phyloP scores from a whole-genome alignment of 2,329 filamentous ascomycete species.

The Neurospora crassa region DNA sequence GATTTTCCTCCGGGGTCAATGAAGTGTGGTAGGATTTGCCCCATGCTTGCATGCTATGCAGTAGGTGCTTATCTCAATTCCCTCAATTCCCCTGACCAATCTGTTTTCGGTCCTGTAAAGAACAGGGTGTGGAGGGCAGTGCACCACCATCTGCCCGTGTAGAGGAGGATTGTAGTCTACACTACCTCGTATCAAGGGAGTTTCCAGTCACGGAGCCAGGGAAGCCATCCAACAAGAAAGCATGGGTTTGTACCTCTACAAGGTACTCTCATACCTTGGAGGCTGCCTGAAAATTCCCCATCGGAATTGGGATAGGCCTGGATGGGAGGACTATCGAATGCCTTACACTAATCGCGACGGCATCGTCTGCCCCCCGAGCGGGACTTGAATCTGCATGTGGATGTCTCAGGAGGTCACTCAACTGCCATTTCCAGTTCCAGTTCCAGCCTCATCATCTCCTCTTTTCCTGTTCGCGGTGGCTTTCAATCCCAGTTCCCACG shows the following conservation, averaged over 20 bases:
- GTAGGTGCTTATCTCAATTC: background rate
- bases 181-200: background rate
- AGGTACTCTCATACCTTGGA: too few species aligned
- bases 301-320: too few species aligned
- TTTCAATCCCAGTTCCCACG: too few species aligned
- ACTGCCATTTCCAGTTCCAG: background rate
- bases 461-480: background rate
- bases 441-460: background rate
- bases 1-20: background rate
- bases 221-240: background rate
- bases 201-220: background rate
- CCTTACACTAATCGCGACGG: too few species aligned
- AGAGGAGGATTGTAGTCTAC: too few species aligned
- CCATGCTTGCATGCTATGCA: background rate
- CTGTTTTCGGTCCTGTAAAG: background rate
- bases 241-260: too few species aligned
- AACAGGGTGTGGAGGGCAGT: background rate
- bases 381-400: background rate
- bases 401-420: background rate
- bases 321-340: too few species aligned
- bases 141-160: too few species aligned
- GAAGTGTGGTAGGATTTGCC: background rate
- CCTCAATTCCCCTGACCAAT: background rate
- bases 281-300: too few species aligned
- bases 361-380: background rate